These are phyloP conservation scores for Aspergillus ellipticus DNA, from an alignment of 495 filamentous ascomycete genomes.

Conservation along the genomic window DNA sequence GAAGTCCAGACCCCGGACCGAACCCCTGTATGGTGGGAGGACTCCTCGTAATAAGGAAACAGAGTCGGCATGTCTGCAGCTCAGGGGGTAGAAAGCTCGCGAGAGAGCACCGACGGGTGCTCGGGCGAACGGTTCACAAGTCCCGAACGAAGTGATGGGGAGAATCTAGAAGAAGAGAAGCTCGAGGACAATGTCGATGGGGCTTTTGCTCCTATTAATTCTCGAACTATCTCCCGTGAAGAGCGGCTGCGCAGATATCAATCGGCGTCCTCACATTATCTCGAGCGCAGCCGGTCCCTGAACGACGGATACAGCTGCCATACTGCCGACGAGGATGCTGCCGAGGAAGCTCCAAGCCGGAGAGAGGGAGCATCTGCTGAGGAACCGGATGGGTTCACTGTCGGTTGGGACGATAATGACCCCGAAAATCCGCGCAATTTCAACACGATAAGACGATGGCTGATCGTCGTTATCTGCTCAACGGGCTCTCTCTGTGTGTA, in stretches of 20 bases:
- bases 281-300: slow-evolving; percentile 50
- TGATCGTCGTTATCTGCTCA: slow-evolving; percentile 69
- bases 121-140: slow-evolving; percentile 8
- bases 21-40: neutral
- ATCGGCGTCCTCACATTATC: slow-evolving; percentile 20
- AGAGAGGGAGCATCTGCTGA: slow-evolving; percentile 16
- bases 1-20: neutral
- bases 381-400: slow-evolving; percentile 47
- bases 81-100: slow-evolving; percentile 1
- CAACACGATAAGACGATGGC: slow-evolving; percentile 66
- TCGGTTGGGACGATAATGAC: slow-evolving; percentile 72
- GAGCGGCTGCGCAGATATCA: slow-evolving; percentile 20
- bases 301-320: slow-evolving; percentile 59
- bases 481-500: slow-evolving; percentile 79
- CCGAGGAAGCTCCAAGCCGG: slow-evolving; percentile 13
- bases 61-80: slow-evolving; percentile 10
- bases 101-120: slow-evolving; percentile 5
- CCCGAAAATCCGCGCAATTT: slow-evolving; percentile 69
- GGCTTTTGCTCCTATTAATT: slow-evolving; percentile 27
- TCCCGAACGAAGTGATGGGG: slow-evolving; percentile 11
- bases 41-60: neutral
- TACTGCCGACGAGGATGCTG: slow-evolving; percentile 31
- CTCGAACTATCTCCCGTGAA: slow-evolving; percentile 12
- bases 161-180: slow-evolving; percentile 12
- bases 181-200: slow-evolving; percentile 13